A percentile compares a stretch with the other conserved stretches of the same genome.
These are phyloP conservation scores for Fragilaria radians DNA, from an alignment of 108 stramenopile species.

Conservation along the genomic window DNA sequence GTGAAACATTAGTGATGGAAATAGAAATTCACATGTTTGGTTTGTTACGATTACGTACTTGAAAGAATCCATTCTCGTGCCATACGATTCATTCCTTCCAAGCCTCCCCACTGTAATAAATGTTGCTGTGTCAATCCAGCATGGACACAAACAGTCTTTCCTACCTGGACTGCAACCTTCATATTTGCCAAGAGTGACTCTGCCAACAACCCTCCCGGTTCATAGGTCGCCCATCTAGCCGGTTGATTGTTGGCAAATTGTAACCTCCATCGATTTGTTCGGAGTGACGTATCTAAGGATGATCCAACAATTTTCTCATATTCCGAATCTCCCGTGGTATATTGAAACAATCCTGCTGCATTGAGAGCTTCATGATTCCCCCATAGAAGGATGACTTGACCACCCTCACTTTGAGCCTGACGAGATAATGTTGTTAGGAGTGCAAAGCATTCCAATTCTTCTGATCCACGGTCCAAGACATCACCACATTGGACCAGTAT, in stretches of 20 bases:
- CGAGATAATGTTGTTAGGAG: slow-evolving; percentile 44
- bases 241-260: slow-evolving; percentile 72
- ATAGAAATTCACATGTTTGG: not conserved
- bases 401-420: slow-evolving; percentile 42
- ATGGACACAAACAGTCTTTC: slow-evolving; percentile 71
- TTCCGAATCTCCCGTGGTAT: slow-evolving; percentile 55
- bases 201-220: slow-evolving; percentile 60
- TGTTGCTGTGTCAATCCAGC: slow-evolving; percentile 63
- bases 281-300: slow-evolving; percentile 9
- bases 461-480: slow-evolving; percentile 60
- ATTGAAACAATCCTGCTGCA: slow-evolving; percentile 63
- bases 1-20: not conserved
- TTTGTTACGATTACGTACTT: too few species aligned
- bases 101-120: slow-evolving; percentile 39
- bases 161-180: slow-evolving; percentile 57
- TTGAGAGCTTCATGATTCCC: slow-evolving; percentile 82
- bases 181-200: slow-evolving; percentile 51
- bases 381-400: slow-evolving; percentile 44
- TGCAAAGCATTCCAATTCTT: slow-evolving; percentile 59
- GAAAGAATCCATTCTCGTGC: slow-evolving; percentile 46
- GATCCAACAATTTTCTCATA: slow-evolving; percentile 29
- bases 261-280: slow-evolving; percentile 40
- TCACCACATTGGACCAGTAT: slow-evolving; percentile 77
- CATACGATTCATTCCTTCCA: slow-evolving; percentile 46
- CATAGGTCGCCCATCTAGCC: slow-evolving; percentile 57